Percentiles rank a stretch among this genome's conserved stretches.
Evolutionary conservation across 2,329 filamentous ascomycete genomes (phyloP).

Genomic region (Rhynchosporium agropyri): DNA sequence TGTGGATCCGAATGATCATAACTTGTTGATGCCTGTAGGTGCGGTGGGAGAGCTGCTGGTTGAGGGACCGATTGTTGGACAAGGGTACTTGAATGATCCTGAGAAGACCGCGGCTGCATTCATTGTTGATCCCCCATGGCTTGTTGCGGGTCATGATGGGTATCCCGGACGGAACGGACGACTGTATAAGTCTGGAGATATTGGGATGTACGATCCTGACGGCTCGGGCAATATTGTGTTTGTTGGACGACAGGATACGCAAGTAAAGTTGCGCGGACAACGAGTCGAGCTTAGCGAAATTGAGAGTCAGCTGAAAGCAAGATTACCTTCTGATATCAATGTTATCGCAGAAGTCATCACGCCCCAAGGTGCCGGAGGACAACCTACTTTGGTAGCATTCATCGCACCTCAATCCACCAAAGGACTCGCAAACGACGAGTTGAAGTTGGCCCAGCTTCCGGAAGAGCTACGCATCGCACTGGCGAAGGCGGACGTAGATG

Average conservation of each 20-base stretch:
- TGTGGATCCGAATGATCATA: slow-evolving; percentile 30
- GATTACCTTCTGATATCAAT: slow-evolving; percentile 43
- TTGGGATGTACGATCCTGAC: slow-evolving; percentile 57
- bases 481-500: slow-evolving; percentile 21
- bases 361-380: slow-evolving; percentile 35
- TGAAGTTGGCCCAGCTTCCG: slow-evolving; percentile 6
- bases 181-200: slow-evolving; percentile 63
- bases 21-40: slow-evolving; percentile 34
- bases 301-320: slow-evolving; percentile 46
- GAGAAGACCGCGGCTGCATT: slow-evolving; percentile 61
- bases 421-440: slow-evolving; percentile 9
- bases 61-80: slow-evolving; percentile 59
- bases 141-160: slow-evolving; percentile 45
- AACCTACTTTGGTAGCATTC: slow-evolving; percentile 43
- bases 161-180: slow-evolving; percentile 46
- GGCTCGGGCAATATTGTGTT: slow-evolving; percentile 52
- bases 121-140: slow-evolving; percentile 58
- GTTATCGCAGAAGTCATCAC: slow-evolving; percentile 43
- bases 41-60: slow-evolving; percentile 39
- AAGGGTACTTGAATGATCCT: slow-evolving; percentile 61
- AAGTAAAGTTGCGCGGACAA: slow-evolving; percentile 68
- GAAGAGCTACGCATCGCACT: slow-evolving; percentile 8
- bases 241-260: slow-evolving; percentile 66
- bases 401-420: slow-evolving; percentile 32
- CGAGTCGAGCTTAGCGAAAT: slow-evolving; percentile 62